Percentiles rank a stretch among this genome's conserved stretches.
Conservation (phyloP, 2,329 filamentous ascomycete genomes). For the Alternaria consortialis region DNA sequence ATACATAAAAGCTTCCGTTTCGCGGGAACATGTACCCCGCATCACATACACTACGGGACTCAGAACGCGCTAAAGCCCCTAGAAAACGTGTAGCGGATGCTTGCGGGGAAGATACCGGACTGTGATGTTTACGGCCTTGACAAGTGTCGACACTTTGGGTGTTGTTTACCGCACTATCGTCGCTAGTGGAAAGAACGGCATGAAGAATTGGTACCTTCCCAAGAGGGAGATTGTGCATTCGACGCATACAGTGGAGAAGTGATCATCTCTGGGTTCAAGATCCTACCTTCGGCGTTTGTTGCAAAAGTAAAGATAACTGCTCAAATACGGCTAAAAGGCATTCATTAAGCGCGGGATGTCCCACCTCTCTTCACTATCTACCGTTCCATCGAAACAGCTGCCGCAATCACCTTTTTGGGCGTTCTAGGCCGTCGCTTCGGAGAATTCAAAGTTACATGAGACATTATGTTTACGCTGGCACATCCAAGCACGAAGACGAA, state of each 20-base stretch:
- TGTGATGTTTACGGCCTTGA: not conserved
- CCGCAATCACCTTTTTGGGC: not conserved
- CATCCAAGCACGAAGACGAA: conserved; percentile 18
- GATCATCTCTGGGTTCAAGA: not conserved
- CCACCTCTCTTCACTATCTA: not conserved
- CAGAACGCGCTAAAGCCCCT: not conserved
- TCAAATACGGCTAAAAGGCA: not conserved
- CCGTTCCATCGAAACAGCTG: not conserved
- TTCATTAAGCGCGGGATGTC: not conserved
- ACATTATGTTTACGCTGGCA: conserved; percentile 6
- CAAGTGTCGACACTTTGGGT: not conserved
- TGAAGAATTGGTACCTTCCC: not conserved
- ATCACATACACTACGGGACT: not conserved
- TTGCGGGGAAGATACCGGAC: not conserved
- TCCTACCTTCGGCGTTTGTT: not conserved
- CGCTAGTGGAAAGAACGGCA: not conserved
- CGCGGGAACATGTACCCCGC: conserved; percentile 1
- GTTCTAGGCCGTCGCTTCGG: not conserved
- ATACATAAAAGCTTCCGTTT: not conserved
- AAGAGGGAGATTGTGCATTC: not conserved
- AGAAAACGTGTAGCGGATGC: not conserved
- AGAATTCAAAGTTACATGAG: not conserved
- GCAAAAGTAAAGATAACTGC: not conserved
- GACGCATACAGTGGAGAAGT: not conserved
- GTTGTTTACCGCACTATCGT: not conserved